Conservation (phyloP, 805 yeast species). For the Torulaspora franciscae region DNA sequence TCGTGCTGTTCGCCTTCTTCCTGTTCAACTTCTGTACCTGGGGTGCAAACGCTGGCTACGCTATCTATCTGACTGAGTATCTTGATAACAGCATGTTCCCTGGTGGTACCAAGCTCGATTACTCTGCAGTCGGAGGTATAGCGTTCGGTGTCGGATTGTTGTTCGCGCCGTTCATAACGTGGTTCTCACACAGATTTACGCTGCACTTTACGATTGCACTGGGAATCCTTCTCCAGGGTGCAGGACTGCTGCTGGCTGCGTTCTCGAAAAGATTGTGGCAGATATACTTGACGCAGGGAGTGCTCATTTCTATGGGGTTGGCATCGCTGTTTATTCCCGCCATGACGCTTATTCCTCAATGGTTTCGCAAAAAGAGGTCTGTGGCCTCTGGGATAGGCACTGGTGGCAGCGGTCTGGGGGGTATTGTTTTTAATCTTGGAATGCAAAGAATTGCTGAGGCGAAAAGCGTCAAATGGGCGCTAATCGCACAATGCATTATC, state of each 20-base stretch:
- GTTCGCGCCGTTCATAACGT: slow-evolving; percentile 47
- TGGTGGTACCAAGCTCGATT: slow-evolving; percentile 47
- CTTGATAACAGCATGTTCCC: slow-evolving; percentile 41
- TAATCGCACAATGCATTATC: slow-evolving; percentile 37
- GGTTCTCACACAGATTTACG: slow-evolving; percentile 43
- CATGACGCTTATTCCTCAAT: slow-evolving; percentile 48
- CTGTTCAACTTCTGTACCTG: slow-evolving; percentile 47
- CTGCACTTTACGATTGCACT: slow-evolving; percentile 38
- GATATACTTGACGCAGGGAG: slow-evolving; percentile 52
- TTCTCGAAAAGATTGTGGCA: slow-evolving; percentile 52
- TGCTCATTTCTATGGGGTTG: slow-evolving; percentile 49
- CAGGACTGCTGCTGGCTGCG: slow-evolving; percentile 48
- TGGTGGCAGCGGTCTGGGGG: slow-evolving; percentile 43
- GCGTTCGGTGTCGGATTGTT: slow-evolving; percentile 51
- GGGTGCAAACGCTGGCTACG: slow-evolving; percentile 57
- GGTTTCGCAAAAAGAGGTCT: slow-evolving; percentile 48
- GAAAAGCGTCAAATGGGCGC: slow-evolving; percentile 35
- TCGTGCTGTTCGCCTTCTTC: slow-evolving; percentile 43
- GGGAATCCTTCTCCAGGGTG: slow-evolving; percentile 47
- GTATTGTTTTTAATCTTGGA: slow-evolving; percentile 40
- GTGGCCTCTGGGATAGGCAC: slow-evolving; percentile 39
- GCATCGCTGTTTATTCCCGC: slow-evolving; percentile 47
- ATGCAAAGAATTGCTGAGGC: slow-evolving; percentile 35
- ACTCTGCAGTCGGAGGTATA: slow-evolving; percentile 54
- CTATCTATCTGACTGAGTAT: slow-evolving; percentile 49